These are phyloP conservation scores for Tolypocladium ovalisporum DNA, from an alignment of 2,329 filamentous ascomycete genomes.

Conservation along the genomic window DNA sequence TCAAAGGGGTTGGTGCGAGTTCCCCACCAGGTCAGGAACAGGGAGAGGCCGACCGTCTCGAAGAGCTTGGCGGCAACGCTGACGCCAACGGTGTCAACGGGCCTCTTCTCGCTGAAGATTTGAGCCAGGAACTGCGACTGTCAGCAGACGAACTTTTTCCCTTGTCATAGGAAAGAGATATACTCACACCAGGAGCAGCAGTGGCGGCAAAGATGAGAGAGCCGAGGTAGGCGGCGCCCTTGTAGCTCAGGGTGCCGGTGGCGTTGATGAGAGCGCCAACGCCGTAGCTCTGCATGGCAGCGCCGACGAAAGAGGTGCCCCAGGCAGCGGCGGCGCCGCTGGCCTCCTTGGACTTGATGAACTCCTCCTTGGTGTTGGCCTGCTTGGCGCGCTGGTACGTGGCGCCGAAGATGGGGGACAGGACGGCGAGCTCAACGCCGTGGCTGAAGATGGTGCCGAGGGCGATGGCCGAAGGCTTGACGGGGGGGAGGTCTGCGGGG, in stretches of 20 bases:
- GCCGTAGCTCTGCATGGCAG: constrained; percentile 79
- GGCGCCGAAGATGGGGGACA: constrained; percentile 84
- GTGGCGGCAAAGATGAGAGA: constrained; percentile 84
- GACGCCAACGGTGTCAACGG: constrained; percentile 80
- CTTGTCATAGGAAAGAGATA: not conserved
- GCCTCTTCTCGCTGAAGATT: constrained; percentile 82
- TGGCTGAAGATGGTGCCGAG: constrained; percentile 96
- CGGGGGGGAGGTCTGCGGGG: constrained; percentile 49
- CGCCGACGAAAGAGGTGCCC: constrained; percentile 83
- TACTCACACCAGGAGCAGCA: constrained; percentile 69
- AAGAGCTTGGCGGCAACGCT: constrained; percentile 74
- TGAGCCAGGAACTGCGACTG: constrained; percentile 65
- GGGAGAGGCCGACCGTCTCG: constrained; percentile 83
- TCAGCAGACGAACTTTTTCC: not conserved
- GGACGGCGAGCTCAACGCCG: constrained; percentile 74
- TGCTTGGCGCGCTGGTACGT: constrained; percentile 88
- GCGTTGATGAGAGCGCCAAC: constrained; percentile 88
- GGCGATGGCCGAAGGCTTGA: constrained; percentile 97
- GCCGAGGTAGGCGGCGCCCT: constrained; percentile 91
- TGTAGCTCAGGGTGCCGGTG: constrained; percentile 90
- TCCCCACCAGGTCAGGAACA: constrained; percentile 97
- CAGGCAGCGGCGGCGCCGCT: constrained; percentile 77
- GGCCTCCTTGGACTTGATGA: constrained; percentile 86
- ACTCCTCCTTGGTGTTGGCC: constrained; percentile 93
- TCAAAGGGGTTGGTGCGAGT: constrained; percentile 89